A percentile compares a stretch with the other conserved stretches of the same genome.
Evolutionary conservation across 768 basidiomycete species (phyloP).

Genomic region (Russula virescens): DNA sequence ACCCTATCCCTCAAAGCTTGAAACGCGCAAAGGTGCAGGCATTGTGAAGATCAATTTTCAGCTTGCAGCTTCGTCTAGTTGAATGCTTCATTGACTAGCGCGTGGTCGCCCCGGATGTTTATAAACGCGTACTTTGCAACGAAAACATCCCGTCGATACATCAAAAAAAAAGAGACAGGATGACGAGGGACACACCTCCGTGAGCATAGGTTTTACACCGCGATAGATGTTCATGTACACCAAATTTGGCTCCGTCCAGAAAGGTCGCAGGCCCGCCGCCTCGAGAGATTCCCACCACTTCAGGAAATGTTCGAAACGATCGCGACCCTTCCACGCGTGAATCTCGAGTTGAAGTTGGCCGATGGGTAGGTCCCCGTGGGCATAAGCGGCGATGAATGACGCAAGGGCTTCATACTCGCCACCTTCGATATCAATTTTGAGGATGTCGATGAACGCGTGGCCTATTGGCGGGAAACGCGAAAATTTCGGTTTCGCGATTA

Average conservation of each 20-base stretch:
- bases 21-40: not conserved
- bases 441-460: conserved; percentile 62
- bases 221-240: conserved; percentile 40
- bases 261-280: conserved; percentile 29
- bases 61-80: not conserved
- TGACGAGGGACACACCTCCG: conserved; percentile 31
- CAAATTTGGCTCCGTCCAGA: conserved; percentile 57
- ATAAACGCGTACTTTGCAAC: conserved; percentile 35
- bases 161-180: not conserved
- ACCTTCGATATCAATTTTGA: conserved; percentile 67
- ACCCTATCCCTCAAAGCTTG: too few species aligned
- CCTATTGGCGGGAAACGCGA: conserved; percentile 31
- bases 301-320: conserved; percentile 46
- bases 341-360: conserved; percentile 70
- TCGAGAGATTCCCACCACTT: conserved; percentile 68
- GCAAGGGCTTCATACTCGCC: conserved; percentile 58
- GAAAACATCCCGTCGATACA: not conserved
- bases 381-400: conserved; percentile 38
- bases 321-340: conserved; percentile 35
- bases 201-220: conserved; percentile 35
- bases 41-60: not conserved
- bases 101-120: conserved; percentile 1
- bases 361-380: conserved; percentile 42
- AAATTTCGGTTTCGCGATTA: not conserved
- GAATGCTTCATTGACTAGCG: conserved; percentile 3